These are phyloP conservation scores for Parasarocladium wereldwijsianum DNA, from an alignment of 2,329 filamentous ascomycete genomes.

Conservation along the genomic window DNA sequence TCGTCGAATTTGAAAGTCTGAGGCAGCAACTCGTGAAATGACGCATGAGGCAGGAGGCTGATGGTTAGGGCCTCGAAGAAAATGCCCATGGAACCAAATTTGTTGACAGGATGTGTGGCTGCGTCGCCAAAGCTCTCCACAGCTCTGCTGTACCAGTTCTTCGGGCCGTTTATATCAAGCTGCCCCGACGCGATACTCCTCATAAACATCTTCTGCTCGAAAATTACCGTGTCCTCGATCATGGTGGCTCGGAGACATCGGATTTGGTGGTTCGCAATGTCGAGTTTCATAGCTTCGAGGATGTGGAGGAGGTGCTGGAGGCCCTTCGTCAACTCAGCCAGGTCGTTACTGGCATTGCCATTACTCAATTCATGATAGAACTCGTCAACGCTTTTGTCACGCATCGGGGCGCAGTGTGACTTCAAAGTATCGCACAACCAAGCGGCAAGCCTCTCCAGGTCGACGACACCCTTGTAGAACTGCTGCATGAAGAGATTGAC, in stretches of 20 bases:
- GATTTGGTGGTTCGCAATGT: constrained; percentile 96
- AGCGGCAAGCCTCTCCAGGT: constrained; percentile 65
- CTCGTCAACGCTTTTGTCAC: constrained; percentile 76
- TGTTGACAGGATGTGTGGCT: constrained; percentile 19
- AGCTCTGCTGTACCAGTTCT: constrained; percentile 49
- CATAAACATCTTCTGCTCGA: constrained; percentile 76
- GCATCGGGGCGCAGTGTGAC: constrained; percentile 90
- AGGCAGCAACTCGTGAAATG: constrained; percentile 25
- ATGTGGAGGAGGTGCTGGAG: constrained; percentile 70
- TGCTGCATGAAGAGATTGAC: constrained; percentile 84
- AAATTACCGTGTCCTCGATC: constrained; percentile 82
- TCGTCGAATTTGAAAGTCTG: constrained; percentile 52
- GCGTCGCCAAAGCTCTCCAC: constrained; percentile 20
- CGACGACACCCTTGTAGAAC: constrained; percentile 73
- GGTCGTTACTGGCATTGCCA: constrained; percentile 59
- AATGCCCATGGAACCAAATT: constrained; percentile 41
- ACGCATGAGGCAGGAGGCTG: constrained; percentile 38
- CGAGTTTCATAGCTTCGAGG: constrained; percentile 91
- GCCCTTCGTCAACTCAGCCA: constrained; percentile 59
- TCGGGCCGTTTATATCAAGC: constrained; percentile 43
- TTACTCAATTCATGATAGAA: constrained; percentile 71
- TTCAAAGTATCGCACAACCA: constrained; percentile 83
- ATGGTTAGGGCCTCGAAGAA: constrained; percentile 45
- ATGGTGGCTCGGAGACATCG: constrained; percentile 70
- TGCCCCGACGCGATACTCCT: constrained; percentile 54